Base-by-base conservation (phyloP, 306 rosid species). In the Sesbania bispinosa region DNA sequence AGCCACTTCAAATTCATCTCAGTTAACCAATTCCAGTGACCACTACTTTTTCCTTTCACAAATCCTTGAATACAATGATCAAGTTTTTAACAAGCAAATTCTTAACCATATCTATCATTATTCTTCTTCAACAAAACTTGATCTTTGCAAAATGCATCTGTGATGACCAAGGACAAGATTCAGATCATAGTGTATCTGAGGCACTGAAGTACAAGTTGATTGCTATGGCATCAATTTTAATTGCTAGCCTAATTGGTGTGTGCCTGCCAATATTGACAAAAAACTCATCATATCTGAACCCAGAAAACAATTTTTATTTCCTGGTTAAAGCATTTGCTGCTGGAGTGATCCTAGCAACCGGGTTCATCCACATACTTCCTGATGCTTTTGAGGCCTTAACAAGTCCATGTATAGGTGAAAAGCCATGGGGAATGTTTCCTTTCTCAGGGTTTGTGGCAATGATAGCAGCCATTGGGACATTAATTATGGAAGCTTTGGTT, bases 281-380 rank as follows among this genome's bases (percentile, higher is more conserved):
- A 75, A 82, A 21, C 0, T 11, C 47, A 2, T 60, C 84, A 14
- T 21, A 65, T 20, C 48, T 90, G 10, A 69, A 74, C 11, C 87
- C 86, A 4, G 86, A 84, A 8, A 83, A 77, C 27, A 77, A 73
- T 15, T 42, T 86, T 3, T 86, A 82, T 38, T 84, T 85, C 67
- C 8, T 84, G 15, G 60, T 88, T 24, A 90, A 88, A 26, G 84
- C 92, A 46, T 90, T 88, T 42, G 89, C 91, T 0, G 90, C 92
- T 4, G 94, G 92, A 0, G 86, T 90, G 67, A 88, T 90, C 41
- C 66, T 90, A 10, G 94, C 96, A 1, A 90, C 94, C 0, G 96
- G 90, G 8, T 86, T 88, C 71, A 58, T 90, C 41, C 94, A 90
- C 57, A 63, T 90, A 11, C 69, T 90, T 38, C 94, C 91, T 0